A percentile compares a stretch with the other conserved stretches of the same genome.
phyloP scores from a whole-genome alignment of 176 grass and related monocot genomes.

The Eragrostis curvula region DNA sequence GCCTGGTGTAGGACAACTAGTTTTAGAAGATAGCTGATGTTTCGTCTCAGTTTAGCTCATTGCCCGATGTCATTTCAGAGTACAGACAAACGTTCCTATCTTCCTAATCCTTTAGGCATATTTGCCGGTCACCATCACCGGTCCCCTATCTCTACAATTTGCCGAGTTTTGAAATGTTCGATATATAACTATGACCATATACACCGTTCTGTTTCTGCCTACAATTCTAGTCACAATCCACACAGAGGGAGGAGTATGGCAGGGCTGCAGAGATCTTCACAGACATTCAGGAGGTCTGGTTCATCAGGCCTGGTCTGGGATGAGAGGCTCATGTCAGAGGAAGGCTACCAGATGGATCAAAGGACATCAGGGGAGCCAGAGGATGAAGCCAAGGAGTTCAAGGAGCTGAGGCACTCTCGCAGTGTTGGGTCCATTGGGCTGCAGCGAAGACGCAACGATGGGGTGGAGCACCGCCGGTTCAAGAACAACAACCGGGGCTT shows the following conservation, averaged over 20 bases:
- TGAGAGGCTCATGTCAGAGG: slow-evolving; percentile 51
- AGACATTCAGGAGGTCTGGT: slow-evolving; percentile 70
- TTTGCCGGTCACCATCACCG: slow-evolving; percentile 39
- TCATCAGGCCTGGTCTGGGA: slow-evolving; percentile 82
- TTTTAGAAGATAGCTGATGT: background rate
- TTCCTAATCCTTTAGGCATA: slow-evolving; percentile 23
- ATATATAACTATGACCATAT: background rate
- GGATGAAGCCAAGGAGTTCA: slow-evolving; percentile 25
- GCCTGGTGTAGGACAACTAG: background rate
- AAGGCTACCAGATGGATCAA: slow-evolving; percentile 22
- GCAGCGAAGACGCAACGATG: slow-evolving; percentile 14
- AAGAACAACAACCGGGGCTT: slow-evolving; percentile 17
- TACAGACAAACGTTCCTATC: background rate
- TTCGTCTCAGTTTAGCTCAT: slow-evolving; percentile 16
- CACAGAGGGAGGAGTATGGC: slow-evolving; percentile 46
- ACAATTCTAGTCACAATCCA: background rate
- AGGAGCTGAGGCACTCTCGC: slow-evolving; percentile 57
- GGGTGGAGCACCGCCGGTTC: background rate
- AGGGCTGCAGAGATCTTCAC: slow-evolving; percentile 57
- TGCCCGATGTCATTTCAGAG: slow-evolving; percentile 21
- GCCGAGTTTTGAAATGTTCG: slow-evolving; percentile 24
- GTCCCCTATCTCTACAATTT: background rate
- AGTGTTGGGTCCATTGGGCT: slow-evolving; percentile 37
- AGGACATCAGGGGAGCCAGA: slow-evolving; percentile 25
- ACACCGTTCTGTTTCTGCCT: background rate